Base-by-base conservation (phyloP, 2,329 filamentous ascomycete genomes). In the Cladosporium sphaerospermum region DNA sequence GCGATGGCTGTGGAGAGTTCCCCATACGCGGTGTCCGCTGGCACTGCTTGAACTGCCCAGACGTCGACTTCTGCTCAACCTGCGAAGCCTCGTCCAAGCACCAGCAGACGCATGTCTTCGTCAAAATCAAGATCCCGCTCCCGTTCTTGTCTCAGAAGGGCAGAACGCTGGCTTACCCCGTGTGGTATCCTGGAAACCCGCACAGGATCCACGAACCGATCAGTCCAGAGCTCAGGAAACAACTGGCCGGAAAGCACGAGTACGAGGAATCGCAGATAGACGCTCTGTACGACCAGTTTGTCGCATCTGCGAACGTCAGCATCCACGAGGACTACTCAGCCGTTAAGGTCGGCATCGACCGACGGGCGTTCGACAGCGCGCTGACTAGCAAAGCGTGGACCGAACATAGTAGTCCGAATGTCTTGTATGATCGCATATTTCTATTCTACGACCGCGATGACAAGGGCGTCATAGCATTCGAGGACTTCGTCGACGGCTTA, bases 381-480 rank as follows among this genome's bases (percentile, higher is more conserved):
- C 83, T 97, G 56, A 85, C 95, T 7, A 61, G 59, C 9, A 61
- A 65, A 9, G 59, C 57, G 13, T 67, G 67, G 63, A 89, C 89
- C 3, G 87, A 87, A n/a, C 85, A 89, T 52, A 83, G 86, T 9
- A 80, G 86, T 0, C 89, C 92, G 1, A 96, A 95, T 67, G 80
- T 96, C 11, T 88, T 99, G 55, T 93, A 95, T 65, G 92, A 99
- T 68, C 86, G 93, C 60, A 93, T 96, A 81, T 99, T 97, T 71
- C 83, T 88, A 47, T 96, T 96, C 69, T 99, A 96, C 69, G 93
- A 99, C 70, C 88, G 85, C 32, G 92, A 97, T 67, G 80, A 83
- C 40, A 89, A 99, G 66, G 88, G 87, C 18, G 75, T 95, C 7
- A 96, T 99, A 62, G 88, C 88, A 7, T 97, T 99, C 61, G 80